phyloP scores from a whole-genome alignment of 2,329 filamentous ascomycete species.

The Ilyonectria robusta region DNA sequence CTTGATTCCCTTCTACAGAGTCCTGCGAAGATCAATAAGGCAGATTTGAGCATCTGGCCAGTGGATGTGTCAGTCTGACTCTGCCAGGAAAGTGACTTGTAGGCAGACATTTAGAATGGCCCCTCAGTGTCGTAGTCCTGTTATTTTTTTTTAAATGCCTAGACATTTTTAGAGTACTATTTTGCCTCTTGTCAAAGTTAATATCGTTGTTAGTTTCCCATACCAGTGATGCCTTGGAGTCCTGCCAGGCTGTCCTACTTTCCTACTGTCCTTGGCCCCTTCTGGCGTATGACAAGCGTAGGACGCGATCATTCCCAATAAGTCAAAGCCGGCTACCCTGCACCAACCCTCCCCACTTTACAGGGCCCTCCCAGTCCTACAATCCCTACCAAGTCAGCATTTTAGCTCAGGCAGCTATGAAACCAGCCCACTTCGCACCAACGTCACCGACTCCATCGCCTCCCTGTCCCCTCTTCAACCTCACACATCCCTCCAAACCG shows the following conservation, averaged over 20 bases:
- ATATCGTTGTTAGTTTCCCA: background rate
- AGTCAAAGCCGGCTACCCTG: conserved; percentile 35
- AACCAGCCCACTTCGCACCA: conserved; percentile 40
- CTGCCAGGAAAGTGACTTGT: too few relatives aligned
- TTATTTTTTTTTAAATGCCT: too few relatives aligned
- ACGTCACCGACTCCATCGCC: conserved; percentile 44
- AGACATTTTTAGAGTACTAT: background rate
- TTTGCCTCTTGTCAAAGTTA: background rate
- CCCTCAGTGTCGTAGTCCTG: too few relatives aligned
- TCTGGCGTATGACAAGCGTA: background rate
- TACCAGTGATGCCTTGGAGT: background rate
- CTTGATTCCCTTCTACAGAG: too few relatives aligned
- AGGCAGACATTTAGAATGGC: too few relatives aligned
- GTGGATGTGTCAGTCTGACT: too few relatives aligned
- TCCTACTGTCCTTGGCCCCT: background rate
- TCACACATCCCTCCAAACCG: conserved; percentile 1
- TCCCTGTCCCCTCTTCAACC: conserved; percentile 15
- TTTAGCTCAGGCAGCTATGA: conserved; percentile 47
- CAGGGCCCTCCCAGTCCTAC: conserved; percentile 10
- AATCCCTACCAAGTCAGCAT: conserved; percentile 20
- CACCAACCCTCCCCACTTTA: conserved; percentile 14
- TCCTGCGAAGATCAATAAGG: too few relatives aligned
- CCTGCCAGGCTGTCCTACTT: background rate
- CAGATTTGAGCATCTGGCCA: too few relatives aligned
- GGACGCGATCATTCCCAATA: background rate